Evolutionary conservation across 148 eudicot species (phyloP).

Genomic region (Vaccinium myrtillus): DNA sequence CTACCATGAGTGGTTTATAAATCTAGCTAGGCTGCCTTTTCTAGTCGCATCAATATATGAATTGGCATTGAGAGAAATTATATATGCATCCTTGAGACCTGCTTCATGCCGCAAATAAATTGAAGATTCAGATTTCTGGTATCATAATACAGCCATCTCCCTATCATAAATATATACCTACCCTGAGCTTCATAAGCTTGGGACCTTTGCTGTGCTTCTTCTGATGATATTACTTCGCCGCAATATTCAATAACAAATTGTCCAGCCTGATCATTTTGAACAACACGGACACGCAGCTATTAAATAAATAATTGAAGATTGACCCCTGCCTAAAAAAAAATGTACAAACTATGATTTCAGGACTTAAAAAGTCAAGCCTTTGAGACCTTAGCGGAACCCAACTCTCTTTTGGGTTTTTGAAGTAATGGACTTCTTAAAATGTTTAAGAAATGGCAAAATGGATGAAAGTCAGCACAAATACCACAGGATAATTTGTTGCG

Average conservation of each 20-base stretch:
- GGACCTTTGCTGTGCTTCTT: conserved; percentile 73
- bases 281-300: not conserved
- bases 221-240: conserved; percentile 82
- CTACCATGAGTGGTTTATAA: conserved; percentile 97
- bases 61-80: conserved; percentile 66
- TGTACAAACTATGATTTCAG: not conserved
- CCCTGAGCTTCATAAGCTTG: conserved; percentile 86
- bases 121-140: not conserved
- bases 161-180: conserved; percentile 19
- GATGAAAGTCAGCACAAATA: not conserved
- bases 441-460: not conserved
- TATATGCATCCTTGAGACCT: conserved; percentile 90
- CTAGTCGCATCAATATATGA: conserved; percentile 82
- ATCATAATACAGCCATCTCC: conserved; percentile 5
- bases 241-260: conserved; percentile 86
- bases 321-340: not conserved
- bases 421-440: not conserved
- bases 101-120: conserved; percentile 23
- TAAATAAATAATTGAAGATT: not conserved
- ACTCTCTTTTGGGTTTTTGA: not conserved
- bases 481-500: not conserved
- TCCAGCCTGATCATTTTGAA: conserved; percentile 60
- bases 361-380: not conserved
- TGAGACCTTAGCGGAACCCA: conserved; percentile 3
- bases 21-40: conserved; percentile 92